phyloP scores from a whole-genome alignment of 805 yeast species.

The Clavispora fructus region DNA sequence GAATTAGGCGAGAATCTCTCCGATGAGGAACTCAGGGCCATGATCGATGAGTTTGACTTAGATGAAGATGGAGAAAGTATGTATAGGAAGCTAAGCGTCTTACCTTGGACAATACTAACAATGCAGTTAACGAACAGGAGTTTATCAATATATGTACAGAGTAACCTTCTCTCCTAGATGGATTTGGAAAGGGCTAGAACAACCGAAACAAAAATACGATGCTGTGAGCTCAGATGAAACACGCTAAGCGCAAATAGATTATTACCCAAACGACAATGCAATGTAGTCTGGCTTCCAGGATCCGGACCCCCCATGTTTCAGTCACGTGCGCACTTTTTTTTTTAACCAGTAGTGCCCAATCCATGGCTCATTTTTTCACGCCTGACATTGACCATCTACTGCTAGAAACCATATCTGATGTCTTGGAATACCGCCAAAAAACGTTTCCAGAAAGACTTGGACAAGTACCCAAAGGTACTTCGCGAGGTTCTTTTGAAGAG shows the following conservation, averaged over 20 bases:
- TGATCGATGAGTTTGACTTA: conserved; percentile 96
- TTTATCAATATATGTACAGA: conserved; percentile 86
- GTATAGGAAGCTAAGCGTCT: conserved; percentile 18
- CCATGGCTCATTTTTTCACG: conserved; percentile 2
- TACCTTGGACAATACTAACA: conserved; percentile 22
- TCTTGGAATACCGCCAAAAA: conserved; percentile 29
- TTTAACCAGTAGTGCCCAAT: not conserved
- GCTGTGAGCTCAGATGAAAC: not conserved
- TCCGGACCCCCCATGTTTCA: too few species aligned
- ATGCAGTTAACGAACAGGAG: conserved; percentile 71
- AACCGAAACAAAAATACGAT: not conserved
- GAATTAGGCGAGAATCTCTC: conserved; percentile 88
- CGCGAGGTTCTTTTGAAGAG: conserved; percentile 20
- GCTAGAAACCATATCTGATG: conserved; percentile 16
- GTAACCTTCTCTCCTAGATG: conserved; percentile 9
- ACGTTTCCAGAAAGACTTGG: conserved; percentile 33
- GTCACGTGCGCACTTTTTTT: not conserved
- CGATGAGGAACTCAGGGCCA: conserved; percentile 90
- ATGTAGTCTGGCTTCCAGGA: not conserved
- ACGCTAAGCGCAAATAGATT: not conserved
- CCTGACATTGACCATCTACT: not conserved
- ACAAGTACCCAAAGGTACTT: conserved; percentile 26
- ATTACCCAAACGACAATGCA: not conserved
- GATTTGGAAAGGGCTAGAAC: not conserved
- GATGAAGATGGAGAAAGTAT: conserved; percentile 90